These are phyloP conservation scores for Spergularia azorica DNA, from an alignment of 179 eudicot species.

Conservation along the genomic window DNA sequence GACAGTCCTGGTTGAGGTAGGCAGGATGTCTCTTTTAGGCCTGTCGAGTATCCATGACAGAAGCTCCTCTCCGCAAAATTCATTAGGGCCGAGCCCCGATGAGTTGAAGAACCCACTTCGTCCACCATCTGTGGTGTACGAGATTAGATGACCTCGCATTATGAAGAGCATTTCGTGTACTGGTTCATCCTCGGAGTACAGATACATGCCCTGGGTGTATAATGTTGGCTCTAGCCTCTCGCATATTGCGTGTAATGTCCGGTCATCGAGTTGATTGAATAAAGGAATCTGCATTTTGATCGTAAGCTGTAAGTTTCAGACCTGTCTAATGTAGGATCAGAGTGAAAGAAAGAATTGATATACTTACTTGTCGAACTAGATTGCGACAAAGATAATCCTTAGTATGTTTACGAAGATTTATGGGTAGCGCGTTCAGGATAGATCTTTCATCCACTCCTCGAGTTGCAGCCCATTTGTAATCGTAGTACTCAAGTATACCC, in stretches of 20 bases:
- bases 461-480: constrained; percentile 70
- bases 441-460: constrained; percentile 69
- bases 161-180: constrained; percentile 48
- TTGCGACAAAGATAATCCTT: constrained; percentile 75
- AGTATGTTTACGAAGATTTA: constrained; percentile 67
- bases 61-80: constrained; percentile 53
- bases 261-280: constrained; percentile 45
- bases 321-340: not conserved
- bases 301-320: not conserved
- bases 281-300: constrained; percentile 38
- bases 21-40: constrained; percentile 25
- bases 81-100: constrained; percentile 36
- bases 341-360: not conserved
- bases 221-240: constrained; percentile 42
- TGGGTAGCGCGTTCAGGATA: constrained; percentile 59
- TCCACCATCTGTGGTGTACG: constrained; percentile 46
- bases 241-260: constrained; percentile 41
- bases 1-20: constrained; percentile 42
- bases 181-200: constrained; percentile 36
- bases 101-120: constrained; percentile 46
- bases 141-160: constrained; percentile 37
- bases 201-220: constrained; percentile 36
- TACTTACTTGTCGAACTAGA: constrained; percentile 63
- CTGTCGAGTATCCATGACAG: constrained; percentile 43
- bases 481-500: constrained; percentile 55